phyloP scores from a whole-genome alignment of 768 basidiomycete species.

The Russula virescens region DNA sequence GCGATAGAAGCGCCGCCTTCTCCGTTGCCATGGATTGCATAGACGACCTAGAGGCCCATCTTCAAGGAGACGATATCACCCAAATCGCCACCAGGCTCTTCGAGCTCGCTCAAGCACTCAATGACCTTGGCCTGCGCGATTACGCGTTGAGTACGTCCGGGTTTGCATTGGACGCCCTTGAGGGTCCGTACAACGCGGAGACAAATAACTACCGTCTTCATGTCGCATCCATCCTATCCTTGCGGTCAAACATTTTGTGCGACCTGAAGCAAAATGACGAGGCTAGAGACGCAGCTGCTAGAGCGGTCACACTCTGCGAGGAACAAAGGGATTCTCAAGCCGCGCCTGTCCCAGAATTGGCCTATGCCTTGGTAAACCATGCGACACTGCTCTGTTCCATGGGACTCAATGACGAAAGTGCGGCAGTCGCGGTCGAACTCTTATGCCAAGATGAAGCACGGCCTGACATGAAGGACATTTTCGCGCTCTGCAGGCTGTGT shows the following conservation, averaged over 20 bases:
- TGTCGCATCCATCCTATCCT: not conserved
- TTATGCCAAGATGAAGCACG: not conserved
- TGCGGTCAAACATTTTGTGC: conserved; percentile 8
- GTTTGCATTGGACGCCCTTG: not conserved
- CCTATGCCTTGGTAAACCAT: conserved; percentile 3
- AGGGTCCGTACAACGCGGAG: not conserved
- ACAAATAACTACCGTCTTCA: not conserved
- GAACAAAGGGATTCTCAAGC: not conserved
- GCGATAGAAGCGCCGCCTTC: not conserved
- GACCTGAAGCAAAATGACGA: conserved; percentile 12
- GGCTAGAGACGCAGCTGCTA: not conserved
- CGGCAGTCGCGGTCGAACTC: conserved; percentile 9
- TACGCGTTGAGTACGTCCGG: conserved; percentile 5
- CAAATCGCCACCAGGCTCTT: not conserved
- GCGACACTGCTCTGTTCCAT: not conserved
- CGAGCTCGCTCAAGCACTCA: conserved; percentile 13
- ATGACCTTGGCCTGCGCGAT: conserved; percentile 6
- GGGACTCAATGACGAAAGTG: not conserved
- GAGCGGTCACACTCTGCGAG: not conserved
- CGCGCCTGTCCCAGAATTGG: not conserved
- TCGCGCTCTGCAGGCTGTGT: conserved; percentile 2
- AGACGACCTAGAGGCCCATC: not conserved
- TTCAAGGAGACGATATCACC: not conserved
- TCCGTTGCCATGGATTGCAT: conserved; percentile 2
- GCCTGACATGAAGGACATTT: not conserved